phyloP scores from a whole-genome alignment of 495 filamentous ascomycete genomes.

The Mycothermus thermophilus region DNA sequence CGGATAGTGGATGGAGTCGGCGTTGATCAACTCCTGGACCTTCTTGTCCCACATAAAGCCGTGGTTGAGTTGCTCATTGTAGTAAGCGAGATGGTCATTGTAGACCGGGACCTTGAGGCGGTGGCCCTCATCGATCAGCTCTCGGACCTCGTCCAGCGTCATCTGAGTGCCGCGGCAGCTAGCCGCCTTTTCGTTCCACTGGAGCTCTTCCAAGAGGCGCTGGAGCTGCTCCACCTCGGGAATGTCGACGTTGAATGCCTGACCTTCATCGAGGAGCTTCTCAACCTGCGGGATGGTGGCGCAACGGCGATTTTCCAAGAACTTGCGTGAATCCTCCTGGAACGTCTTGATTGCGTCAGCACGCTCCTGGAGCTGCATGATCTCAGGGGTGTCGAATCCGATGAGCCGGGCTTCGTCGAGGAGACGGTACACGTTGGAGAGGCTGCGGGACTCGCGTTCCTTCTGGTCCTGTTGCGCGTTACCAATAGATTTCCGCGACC shows the following conservation, averaged over 20 bases:
- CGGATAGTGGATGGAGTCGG: conserved; percentile 79
- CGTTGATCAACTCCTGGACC: conserved; percentile 82
- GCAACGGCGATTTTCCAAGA: conserved; percentile 45
- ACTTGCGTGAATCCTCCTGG: conserved; percentile 58
- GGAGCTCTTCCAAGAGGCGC: conserved; percentile 65
- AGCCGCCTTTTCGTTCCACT: conserved; percentile 72
- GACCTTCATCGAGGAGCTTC: conserved; percentile 75
- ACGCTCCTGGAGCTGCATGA: conserved; percentile 72
- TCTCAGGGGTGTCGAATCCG: conserved; percentile 91
- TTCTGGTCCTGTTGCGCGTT: conserved; percentile 57
- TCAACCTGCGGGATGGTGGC: conserved; percentile 59
- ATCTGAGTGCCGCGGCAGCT: conserved; percentile 46
- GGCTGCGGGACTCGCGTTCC: conserved; percentile 80
- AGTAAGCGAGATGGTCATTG: conserved; percentile 62
- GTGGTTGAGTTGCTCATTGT: conserved; percentile 56
- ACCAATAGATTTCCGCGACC: conserved; percentile 49
- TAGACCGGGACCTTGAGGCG: conserved; percentile 62
- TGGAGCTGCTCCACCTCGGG: conserved; percentile 81
- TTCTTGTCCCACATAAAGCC: conserved; percentile 88
- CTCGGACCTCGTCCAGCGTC: conserved; percentile 61
- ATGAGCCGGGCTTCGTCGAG: conserved; percentile 74
- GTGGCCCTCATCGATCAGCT: conserved; percentile 60
- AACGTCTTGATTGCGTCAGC: conserved; percentile 78
- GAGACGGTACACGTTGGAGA: conserved; percentile 77
- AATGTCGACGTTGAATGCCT: conserved; percentile 85